These are phyloP conservation scores for Rosellinia necatrix DNA, from an alignment of 2,329 filamentous ascomycete species.

Conservation along the genomic window DNA sequence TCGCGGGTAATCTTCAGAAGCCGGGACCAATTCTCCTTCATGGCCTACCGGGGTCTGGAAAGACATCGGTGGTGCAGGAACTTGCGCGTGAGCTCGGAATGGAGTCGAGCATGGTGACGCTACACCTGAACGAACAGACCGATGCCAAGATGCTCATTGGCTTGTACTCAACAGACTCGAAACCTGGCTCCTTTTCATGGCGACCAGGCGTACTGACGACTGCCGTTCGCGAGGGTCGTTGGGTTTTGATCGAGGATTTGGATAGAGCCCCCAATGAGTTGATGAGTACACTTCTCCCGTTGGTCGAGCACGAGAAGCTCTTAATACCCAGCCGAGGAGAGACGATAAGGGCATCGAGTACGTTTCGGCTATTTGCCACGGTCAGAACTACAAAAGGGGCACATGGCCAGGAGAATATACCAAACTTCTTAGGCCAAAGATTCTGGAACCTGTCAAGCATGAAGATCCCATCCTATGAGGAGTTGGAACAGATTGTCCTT, in stretches of 20 bases:
- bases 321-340: conserved; percentile 89
- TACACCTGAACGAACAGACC: conserved; percentile 97
- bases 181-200: conserved; percentile 90
- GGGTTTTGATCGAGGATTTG: conserved; percentile 96
- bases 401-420: conserved; percentile 69
- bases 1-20: conserved; percentile 70
- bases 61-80: conserved; percentile 84
- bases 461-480: conserved; percentile 65
- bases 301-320: conserved; percentile 91
- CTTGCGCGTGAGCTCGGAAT: conserved; percentile 80
- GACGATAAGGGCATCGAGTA: conserved; percentile 77
- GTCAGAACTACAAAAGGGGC: conserved; percentile 75
- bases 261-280: conserved; percentile 95
- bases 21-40: conserved; percentile 77
- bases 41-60: conserved; percentile 84
- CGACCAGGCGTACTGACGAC: conserved; percentile 90
- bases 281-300: conserved; percentile 86
- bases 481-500: conserved; percentile 75
- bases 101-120: conserved; percentile 81
- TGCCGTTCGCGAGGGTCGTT: conserved; percentile 89
- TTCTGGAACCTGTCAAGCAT: conserved; percentile 84
- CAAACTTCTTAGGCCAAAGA: conserved; percentile 78
- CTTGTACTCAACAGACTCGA: conserved; percentile 87
- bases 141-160: conserved; percentile 96
- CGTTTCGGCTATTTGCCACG: conserved; percentile 91